Base-by-base conservation (phyloP, 164 flowering plant genomes). In the Cinnamomum micranthum region DNA sequence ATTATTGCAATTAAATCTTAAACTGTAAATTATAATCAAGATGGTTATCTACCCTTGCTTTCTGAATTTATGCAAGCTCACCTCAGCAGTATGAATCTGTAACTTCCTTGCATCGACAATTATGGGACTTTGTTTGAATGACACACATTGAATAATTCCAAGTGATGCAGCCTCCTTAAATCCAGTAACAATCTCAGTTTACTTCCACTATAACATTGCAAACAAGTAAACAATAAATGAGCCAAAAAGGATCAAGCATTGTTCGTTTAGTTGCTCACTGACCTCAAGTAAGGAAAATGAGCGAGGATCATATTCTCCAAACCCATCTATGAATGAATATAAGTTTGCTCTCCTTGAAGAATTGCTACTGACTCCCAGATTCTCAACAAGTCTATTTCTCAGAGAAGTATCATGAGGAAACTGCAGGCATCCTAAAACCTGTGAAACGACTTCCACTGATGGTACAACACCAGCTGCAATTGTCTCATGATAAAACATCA, bases 221-320 rank as follows among this genome's bases (percentile, higher is more conserved):
- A 52, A 35, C 15, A 68, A 59, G 28, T 24, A 23, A 66, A 2
- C 4, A 58, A 28, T 12, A 69, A 10, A 63, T 33, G 60, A 71
- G 60, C 15, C 15, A 31, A 67, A 31, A 6, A 28, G 20, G 10
- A 35, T 19, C 15, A 31, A 27, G n/a, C 7, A 47, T 7, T 15
- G 70, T 22, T 12, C 23, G 5, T 55, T 72, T 27, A 80, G 73
- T 25, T 77, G 31, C 47, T 27, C 28, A 77, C 89, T 73, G 19
- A 92, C 97, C 99, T 95, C 94, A 69, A 93, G 83, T 79, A 95
- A 75, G 72, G 97, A 90, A 78, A 91, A 88, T 24, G 98, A 90
- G 77, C 95, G 90, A 71, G 95, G 89, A 70, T 93, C 97, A 74
- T 91, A 95, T 80, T 93, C 95, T 70, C 93, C 97, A 83, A 95